A percentile compares a stretch with the other conserved stretches of the same genome.
Evolutionary conservation across 108 stramenopile species (phyloP).

Genomic region (Skeletonema potamos): DNA sequence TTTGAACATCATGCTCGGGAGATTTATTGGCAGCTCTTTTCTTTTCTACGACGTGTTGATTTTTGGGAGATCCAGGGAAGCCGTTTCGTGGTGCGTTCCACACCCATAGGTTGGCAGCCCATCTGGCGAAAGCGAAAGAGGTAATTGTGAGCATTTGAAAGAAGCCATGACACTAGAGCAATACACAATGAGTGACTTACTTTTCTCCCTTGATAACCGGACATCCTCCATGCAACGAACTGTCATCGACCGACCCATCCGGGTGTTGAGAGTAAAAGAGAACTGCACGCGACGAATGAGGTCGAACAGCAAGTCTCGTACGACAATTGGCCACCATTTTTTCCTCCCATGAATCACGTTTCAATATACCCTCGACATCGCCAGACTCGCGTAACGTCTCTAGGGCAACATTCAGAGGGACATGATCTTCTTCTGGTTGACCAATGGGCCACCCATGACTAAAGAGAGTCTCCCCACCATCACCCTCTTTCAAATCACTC

Average conservation of each 20-base stretch:
- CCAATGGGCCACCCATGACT: conserved; percentile 60
- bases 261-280: conserved; percentile 88
- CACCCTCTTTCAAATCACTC: conserved; percentile 78
- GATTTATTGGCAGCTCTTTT: conserved; percentile 31
- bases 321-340: conserved; percentile 75
- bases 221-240: conserved; percentile 88
- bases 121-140: too few relatives aligned
- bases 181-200: too few relatives aligned
- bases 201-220: conserved; percentile 73
- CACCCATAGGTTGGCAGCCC: conserved; percentile 41
- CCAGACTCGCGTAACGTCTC: conserved; percentile 48
- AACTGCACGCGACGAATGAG: conserved; percentile 73
- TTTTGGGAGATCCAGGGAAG: conserved; percentile 53
- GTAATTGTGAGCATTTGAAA: too few relatives aligned
- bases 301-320: conserved; percentile 66
- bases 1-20: conserved; percentile 12
- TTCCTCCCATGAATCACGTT: conserved; percentile 83
- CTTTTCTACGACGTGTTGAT: conserved; percentile 50
- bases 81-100: conserved; percentile 65
- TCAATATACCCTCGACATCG: conserved; percentile 48
- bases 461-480: conserved; percentile 96
- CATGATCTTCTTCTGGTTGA: conserved; percentile 40
- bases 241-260: conserved; percentile 70
- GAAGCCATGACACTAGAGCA: too few relatives aligned
- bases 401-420: conserved; percentile 23